phyloP scores from a whole-genome alignment of 2,329 filamentous ascomycete genomes.

The Eurotiales sp. region DNA sequence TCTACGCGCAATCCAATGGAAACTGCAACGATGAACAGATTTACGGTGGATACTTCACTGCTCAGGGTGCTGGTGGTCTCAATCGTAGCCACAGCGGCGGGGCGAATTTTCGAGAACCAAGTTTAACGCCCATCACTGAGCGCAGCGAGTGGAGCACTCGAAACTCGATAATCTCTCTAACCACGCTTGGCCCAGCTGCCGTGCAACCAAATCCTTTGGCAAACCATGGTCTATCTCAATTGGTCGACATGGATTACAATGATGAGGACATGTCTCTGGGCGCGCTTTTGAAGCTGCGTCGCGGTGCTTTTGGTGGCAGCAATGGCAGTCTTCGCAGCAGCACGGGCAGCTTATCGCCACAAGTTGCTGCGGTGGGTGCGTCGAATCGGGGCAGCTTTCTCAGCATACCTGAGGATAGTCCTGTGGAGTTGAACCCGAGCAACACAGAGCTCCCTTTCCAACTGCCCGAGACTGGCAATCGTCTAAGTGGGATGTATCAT shows the following conservation, averaged over 20 bases:
- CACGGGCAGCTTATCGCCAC: constrained; percentile 40
- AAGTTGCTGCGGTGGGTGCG: constrained; percentile 26
- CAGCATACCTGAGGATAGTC: constrained; percentile 30
- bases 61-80: constrained; percentile 61
- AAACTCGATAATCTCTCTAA: constrained; percentile 79
- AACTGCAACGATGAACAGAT: constrained; percentile 57
- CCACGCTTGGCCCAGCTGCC: constrained; percentile 42
- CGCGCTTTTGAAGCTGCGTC: constrained; percentile 67
- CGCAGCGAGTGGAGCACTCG: constrained; percentile 93
- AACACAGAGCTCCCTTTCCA: constrained; percentile 2
- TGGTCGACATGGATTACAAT: constrained; percentile 59
- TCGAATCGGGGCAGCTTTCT: constrained; percentile 35
- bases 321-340: constrained; percentile 65
- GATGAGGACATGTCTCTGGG: constrained; percentile 71
- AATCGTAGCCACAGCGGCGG: constrained; percentile 68
- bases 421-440: constrained; percentile 8
- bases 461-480: not conserved
- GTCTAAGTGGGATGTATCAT: not conserved
- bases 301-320: constrained; percentile 75
- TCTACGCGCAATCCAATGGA: constrained; percentile 64
- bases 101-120: constrained; percentile 75
- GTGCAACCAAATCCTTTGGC: constrained; percentile 47
- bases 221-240: constrained; percentile 72
- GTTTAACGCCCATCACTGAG: constrained; percentile 93
- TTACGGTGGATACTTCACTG: constrained; percentile 86